phyloP scores from a whole-genome alignment of 2,329 filamentous ascomycete species.

The Ophiostoma pallidulum region DNA sequence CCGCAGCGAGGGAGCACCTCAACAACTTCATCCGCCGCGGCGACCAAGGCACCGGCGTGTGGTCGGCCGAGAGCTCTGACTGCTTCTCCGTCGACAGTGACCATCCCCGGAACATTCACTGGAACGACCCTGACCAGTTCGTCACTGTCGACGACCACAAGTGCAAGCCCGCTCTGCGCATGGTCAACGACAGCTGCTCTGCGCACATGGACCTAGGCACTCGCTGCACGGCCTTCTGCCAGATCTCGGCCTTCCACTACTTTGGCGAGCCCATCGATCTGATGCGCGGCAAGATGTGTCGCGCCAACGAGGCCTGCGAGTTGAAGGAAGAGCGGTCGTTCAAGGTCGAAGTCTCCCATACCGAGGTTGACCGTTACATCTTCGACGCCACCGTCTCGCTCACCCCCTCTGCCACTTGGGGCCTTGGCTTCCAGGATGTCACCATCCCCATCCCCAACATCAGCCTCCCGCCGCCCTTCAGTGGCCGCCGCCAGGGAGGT shows the following conservation, averaged over 20 bases:
- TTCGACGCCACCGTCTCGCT: conserved; percentile 3
- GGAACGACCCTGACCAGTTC: conserved; percentile 13
- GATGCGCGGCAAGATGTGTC: conserved; percentile 13
- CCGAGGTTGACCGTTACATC: conserved; percentile 12
- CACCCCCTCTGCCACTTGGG: conserved; percentile 1
- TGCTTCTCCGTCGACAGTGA: conserved; percentile 13
- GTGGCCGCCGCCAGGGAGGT: neutral
- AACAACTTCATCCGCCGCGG: too few species aligned
- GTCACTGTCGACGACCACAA: conserved; percentile 4
- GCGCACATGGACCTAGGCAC: conserved; percentile 12
- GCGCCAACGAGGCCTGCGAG: conserved; percentile 12
- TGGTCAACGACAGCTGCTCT: conserved; percentile 7
- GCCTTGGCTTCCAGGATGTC: neutral
- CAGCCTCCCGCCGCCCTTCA: neutral
- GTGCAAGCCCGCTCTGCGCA: conserved; percentile 5
- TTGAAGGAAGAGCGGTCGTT: conserved; percentile 6
- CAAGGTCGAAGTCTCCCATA: conserved; percentile 11
- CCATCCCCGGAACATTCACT: conserved; percentile 11
- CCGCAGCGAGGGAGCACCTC: too few species aligned
- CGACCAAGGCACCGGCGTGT: too few species aligned
- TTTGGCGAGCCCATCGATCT: conserved; percentile 8
- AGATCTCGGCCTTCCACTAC: conserved; percentile 10
- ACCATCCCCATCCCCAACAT: neutral
- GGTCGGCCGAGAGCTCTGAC: too few species aligned
- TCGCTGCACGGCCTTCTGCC: conserved; percentile 11